Evolutionary conservation across 2,329 filamentous ascomycete species (phyloP).

Genomic region (Arthrinium puccinioides): DNA sequence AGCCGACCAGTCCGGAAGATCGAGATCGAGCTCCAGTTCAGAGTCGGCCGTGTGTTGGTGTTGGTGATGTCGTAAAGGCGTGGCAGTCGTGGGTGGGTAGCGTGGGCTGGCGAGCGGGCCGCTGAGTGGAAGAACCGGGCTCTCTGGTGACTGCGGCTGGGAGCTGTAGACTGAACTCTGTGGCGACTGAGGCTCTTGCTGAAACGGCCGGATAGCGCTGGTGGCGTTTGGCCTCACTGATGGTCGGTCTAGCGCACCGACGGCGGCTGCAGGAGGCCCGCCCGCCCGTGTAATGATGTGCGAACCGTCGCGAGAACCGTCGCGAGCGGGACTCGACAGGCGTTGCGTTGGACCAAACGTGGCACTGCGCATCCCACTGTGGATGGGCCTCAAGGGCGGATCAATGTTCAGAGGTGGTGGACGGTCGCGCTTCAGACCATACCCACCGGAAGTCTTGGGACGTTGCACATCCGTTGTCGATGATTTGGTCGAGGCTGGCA

Average conservation of each 20-base stretch:
- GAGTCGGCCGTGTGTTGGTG: too few species aligned
- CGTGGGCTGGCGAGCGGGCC: constrained; percentile 2
- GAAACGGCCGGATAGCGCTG: constrained; percentile 1
- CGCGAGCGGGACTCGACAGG: too few species aligned
- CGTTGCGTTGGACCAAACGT: constrained; percentile 1
- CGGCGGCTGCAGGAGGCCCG: neutral
- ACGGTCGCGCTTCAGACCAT: constrained; percentile 3
- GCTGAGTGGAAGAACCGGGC: constrained; percentile 3
- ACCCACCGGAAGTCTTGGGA: constrained; percentile 14
- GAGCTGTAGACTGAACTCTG: constrained; percentile 1
- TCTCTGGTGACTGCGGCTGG: constrained; percentile 3
- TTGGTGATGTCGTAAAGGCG: too few species aligned
- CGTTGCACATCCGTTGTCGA: constrained; percentile 6
- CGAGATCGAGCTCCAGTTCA: neutral
- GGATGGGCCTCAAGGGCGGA: constrained; percentile 1
- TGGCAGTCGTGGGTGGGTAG: neutral
- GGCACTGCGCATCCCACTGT: neutral
- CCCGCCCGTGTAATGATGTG: neutral
- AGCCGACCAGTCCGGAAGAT: constrained; percentile 1
- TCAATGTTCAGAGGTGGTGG: constrained; percentile 10
- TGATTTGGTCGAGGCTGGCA: too few species aligned
- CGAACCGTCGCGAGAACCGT: neutral
- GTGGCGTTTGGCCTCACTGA: constrained; percentile 8
- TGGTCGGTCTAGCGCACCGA: constrained; percentile 3
- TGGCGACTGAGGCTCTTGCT: neutral